phyloP scores from a whole-genome alignment of 208 protist genomes.

The Acanthamoeba lenticulata region DNA sequence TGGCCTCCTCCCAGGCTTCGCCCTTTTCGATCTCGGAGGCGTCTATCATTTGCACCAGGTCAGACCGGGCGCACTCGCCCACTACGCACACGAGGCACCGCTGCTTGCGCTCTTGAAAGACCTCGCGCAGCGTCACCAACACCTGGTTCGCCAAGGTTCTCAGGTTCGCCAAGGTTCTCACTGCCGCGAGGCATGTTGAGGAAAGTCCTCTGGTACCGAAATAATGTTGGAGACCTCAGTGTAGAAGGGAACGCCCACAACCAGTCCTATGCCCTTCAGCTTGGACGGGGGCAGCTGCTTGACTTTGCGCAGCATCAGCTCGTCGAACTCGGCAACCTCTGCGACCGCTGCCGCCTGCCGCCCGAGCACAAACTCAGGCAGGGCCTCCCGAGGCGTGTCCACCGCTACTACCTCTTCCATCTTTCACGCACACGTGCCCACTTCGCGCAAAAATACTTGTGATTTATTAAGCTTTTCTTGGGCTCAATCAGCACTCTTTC shows the following conservation, averaged over 20 bases:
- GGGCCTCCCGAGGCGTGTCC: neutral
- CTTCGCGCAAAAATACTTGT: neutral
- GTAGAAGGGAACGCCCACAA: slow-evolving; percentile 63
- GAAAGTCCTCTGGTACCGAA: neutral
- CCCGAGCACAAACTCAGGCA: neutral
- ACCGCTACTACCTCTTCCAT: neutral
- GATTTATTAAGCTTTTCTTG: neutral
- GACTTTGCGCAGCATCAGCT: neutral
- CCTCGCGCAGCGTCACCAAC: slow-evolving; percentile 48
- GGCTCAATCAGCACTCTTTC: neutral
- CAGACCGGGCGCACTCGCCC: slow-evolving; percentile 18
- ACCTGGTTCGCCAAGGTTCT: neutral
- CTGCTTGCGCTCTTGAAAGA: slow-evolving; percentile 34
- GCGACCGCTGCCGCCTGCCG: neutral
- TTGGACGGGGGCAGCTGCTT: slow-evolving; percentile 2
- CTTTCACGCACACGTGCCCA: neutral
- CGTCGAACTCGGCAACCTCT: slow-evolving; percentile 23
- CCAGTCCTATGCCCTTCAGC: slow-evolving; percentile 17
- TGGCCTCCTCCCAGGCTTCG: neutral
- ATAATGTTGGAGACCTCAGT: slow-evolving; percentile 61
- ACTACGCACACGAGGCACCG: slow-evolving; percentile 10
- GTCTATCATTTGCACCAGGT: slow-evolving; percentile 35
- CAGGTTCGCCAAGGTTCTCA: neutral
- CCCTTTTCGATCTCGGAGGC: slow-evolving; percentile 47
- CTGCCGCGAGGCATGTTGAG: too few species aligned